Evolutionary conservation across 768 basidiomycete species (phyloP).

Genomic region (Daedalea quercina): DNA sequence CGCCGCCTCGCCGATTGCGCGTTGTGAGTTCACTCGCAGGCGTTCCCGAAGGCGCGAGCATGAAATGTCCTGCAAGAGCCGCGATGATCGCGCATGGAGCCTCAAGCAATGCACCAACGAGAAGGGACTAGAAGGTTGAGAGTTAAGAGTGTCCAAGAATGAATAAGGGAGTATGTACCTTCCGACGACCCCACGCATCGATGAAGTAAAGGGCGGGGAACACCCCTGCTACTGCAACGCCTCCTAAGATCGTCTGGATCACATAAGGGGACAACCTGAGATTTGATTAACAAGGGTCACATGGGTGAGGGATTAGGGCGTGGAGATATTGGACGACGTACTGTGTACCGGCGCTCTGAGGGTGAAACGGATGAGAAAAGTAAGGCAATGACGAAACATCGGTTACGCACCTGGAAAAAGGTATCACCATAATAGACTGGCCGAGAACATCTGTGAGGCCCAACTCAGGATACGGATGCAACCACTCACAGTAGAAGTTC

Average conservation of each 20-base stretch:
- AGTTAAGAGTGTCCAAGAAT: not conserved
- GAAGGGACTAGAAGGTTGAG: slow-evolving; percentile 40
- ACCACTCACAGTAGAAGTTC: slow-evolving; percentile 64
- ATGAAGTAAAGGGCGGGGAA: slow-evolving; percentile 67
- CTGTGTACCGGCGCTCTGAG: slow-evolving; percentile 56
- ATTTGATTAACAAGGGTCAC: too few species aligned
- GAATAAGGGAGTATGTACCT: slow-evolving; percentile 27
- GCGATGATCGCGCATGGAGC: slow-evolving; percentile 60
- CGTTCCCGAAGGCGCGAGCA: slow-evolving; percentile 48
- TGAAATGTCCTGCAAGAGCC: slow-evolving; percentile 65
- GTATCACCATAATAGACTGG: slow-evolving; percentile 75
- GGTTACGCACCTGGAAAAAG: slow-evolving; percentile 43
- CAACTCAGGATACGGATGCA: not conserved
- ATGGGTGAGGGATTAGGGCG: not conserved
- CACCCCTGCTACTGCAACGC: slow-evolving; percentile 64
- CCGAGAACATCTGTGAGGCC: not conserved
- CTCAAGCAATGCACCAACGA: slow-evolving; percentile 56
- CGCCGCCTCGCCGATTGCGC: slow-evolving; percentile 54
- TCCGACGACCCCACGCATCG: slow-evolving; percentile 67
- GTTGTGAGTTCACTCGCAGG: slow-evolving; percentile 38
- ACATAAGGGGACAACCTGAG: slow-evolving; percentile 40
- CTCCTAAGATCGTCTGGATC: slow-evolving; percentile 69
- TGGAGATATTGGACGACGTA: slow-evolving; percentile 21
- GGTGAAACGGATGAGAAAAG: not conserved
- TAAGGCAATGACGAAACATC: not conserved